Percentiles rank a stretch among this genome's conserved stretches.
These are phyloP conservation scores for Trichoderma citrinoviride DNA, from an alignment of 2,329 filamentous ascomycete species.

Conservation along the genomic window DNA sequence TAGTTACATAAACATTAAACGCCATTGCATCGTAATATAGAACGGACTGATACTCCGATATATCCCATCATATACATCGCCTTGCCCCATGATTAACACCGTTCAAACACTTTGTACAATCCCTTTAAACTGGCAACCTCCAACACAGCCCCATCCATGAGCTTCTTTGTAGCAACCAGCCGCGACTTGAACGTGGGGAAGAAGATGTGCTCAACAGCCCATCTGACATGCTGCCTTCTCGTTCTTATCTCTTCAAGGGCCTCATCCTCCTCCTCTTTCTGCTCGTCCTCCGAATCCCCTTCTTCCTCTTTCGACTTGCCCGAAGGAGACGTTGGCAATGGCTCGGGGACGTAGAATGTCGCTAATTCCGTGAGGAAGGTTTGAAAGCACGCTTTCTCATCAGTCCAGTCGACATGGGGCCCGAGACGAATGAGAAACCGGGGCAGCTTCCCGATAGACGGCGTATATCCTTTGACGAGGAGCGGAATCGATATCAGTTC, in stretches of 20 bases:
- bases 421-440: slow-evolving; percentile 84
- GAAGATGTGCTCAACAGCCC: slow-evolving; percentile 77
- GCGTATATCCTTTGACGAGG: slow-evolving; percentile 83
- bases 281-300: neutral
- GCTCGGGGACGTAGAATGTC: slow-evolving; percentile 85
- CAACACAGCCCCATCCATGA: slow-evolving; percentile 72
- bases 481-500: slow-evolving; percentile 78
- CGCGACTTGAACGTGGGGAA: slow-evolving; percentile 86
- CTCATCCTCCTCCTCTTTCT: slow-evolving; percentile 29
- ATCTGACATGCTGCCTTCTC: slow-evolving; percentile 66
- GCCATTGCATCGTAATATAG: neutral
- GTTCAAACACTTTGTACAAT: slow-evolving; percentile 89
- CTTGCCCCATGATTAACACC: slow-evolving; percentile 59
- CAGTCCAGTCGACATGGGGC: slow-evolving; percentile 81
- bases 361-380: slow-evolving; percentile 84
- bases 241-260: slow-evolving; percentile 44
- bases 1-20: too few species aligned
- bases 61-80: neutral
- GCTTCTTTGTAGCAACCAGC: slow-evolving; percentile 73
- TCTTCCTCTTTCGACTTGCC: neutral
- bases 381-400: slow-evolving; percentile 82
- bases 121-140: slow-evolving; percentile 92
- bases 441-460: slow-evolving; percentile 80
- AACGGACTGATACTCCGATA: neutral
- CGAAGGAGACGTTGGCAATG: slow-evolving; percentile 58